These are phyloP conservation scores for Boletus reticulatus DNA, from an alignment of 768 basidiomycete species.

Conservation along the genomic window DNA sequence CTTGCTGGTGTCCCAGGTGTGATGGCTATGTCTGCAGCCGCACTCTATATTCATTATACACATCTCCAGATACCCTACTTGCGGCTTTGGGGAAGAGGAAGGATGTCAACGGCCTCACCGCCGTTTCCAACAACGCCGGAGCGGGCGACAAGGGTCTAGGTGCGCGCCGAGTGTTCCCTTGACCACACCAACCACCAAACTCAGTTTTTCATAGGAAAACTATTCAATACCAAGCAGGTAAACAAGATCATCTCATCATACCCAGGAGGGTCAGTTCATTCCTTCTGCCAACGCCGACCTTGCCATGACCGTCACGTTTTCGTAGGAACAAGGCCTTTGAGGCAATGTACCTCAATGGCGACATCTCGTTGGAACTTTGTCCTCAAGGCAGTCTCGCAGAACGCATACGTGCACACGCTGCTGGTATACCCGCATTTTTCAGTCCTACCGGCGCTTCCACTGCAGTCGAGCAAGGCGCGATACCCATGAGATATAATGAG, in stretches of 20 bases:
- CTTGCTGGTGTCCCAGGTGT: conserved; percentile 84
- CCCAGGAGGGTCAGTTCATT: conserved; percentile 67
- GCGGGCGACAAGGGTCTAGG: conserved; percentile 68
- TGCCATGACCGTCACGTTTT: not conserved
- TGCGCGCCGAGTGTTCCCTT: conserved; percentile 24
- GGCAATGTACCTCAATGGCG: conserved; percentile 71
- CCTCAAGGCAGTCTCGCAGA: conserved; percentile 92
- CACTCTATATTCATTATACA: not conserved
- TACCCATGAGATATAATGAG: conserved; percentile 75
- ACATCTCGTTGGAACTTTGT: conserved; percentile 83
- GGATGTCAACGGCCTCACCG: conserved; percentile 73
- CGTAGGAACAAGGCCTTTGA: conserved; percentile 85
- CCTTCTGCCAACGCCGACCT: not conserved
- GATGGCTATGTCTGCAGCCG: too few relatives aligned
- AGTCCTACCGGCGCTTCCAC: conserved; percentile 89
- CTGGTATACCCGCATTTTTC: conserved; percentile 92
- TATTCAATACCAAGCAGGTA: conserved; percentile 73
- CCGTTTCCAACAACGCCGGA: conserved; percentile 89
- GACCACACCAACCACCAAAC: not conserved
- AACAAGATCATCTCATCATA: conserved; percentile 86
- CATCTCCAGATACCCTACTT: conserved; percentile 70
- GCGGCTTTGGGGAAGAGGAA: conserved; percentile 70
- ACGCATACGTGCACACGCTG: conserved; percentile 83
- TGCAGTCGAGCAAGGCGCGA: conserved; percentile 74
- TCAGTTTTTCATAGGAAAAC: conserved; percentile 48